A percentile compares a stretch with the other conserved stretches of the same genome.
Conservation (phyloP, 805 yeast species). For the Saccharomycopsis guyanensis region DNA sequence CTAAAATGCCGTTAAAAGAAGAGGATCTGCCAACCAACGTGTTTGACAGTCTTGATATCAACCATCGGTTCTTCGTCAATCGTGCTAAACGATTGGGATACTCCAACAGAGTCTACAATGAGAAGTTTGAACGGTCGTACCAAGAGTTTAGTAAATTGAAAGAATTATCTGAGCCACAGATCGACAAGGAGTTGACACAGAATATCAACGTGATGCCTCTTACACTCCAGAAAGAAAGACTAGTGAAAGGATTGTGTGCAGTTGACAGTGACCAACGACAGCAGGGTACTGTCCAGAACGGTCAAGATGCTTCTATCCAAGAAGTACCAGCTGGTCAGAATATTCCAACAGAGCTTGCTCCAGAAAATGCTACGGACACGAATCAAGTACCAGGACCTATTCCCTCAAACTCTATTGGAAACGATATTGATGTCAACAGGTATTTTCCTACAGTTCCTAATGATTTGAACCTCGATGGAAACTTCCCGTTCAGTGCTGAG, state of each 20-base stretch:
- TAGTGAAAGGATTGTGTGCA: not conserved
- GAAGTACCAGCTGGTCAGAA: not conserved
- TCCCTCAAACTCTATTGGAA: no score
- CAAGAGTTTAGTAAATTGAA: constrained; percentile 1
- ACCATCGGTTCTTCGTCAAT: constrained; percentile 7
- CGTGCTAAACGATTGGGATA: constrained; percentile 2
- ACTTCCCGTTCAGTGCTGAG: constrained; percentile 1
- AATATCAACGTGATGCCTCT: constrained; percentile 1
- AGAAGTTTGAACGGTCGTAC: not conserved
- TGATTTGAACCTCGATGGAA: constrained; percentile 2
- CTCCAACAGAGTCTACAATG: not conserved
- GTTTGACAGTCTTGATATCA: constrained; percentile 9
- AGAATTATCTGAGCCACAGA: constrained; percentile 5
- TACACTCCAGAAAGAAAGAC: not conserved
- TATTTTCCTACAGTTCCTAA: not conserved
- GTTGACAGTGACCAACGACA: not conserved
- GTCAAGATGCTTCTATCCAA: not conserved
- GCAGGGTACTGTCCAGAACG: no score
- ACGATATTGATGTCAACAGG: not conserved
- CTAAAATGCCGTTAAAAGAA: no score
- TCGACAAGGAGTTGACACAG: not conserved
- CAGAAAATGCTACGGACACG: not conserved
- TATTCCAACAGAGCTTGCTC: not conserved
- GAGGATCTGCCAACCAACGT: not conserved
- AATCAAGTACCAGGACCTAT: not conserved